A percentile compares a stretch with the other conserved stretches of the same genome.
phyloP scores from a whole-genome alignment of 2,329 filamentous ascomycete genomes.

The Dendryphion nanum region DNA sequence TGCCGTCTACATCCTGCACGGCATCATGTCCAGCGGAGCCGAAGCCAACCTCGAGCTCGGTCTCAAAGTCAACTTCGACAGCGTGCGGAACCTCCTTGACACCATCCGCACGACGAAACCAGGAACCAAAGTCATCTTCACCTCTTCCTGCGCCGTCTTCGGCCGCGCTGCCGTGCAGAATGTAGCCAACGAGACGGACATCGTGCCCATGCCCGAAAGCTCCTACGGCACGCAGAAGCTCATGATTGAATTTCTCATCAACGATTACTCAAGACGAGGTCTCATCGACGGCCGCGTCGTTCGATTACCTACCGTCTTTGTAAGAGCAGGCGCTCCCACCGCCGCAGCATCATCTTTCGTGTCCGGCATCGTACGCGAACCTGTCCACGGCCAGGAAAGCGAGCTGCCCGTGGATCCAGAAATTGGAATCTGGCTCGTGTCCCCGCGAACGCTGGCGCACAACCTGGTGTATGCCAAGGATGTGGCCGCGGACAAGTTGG shows the following conservation, averaged over 20 bases:
- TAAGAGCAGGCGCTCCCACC: conserved; percentile 60
- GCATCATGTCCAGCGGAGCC: conserved; percentile 65
- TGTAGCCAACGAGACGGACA: conserved; percentile 34
- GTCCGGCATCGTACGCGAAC: conserved; percentile 64
- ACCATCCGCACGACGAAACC: conserved; percentile 50
- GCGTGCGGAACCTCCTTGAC: conserved; percentile 56
- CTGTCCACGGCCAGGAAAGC: conserved; percentile 54
- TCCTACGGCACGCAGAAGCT: conserved; percentile 65
- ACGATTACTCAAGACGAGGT: conserved; percentile 61
- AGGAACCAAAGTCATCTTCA: conserved; percentile 59
- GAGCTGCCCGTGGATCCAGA: conserved; percentile 51
- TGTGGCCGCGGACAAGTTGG: conserved; percentile 51
- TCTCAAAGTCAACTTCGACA: conserved; percentile 61
- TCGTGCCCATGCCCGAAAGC: conserved; percentile 60
- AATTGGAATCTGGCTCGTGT: conserved; percentile 59
- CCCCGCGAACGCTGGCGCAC: conserved; percentile 53
- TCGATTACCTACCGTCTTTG: conserved; percentile 61
- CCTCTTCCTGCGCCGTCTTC: conserved; percentile 63
- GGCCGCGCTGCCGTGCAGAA: conserved; percentile 54
- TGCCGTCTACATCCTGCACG: conserved; percentile 59
- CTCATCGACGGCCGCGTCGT: conserved; percentile 58
- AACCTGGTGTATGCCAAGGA: conserved; percentile 55
- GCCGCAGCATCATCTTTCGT: conserved; percentile 63
- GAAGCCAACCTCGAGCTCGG: conserved; percentile 62
- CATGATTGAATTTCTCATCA: conserved; percentile 61